Conservation (phyloP, 352 stramenopile genomes). For the Pythium folliculosum region DNA sequence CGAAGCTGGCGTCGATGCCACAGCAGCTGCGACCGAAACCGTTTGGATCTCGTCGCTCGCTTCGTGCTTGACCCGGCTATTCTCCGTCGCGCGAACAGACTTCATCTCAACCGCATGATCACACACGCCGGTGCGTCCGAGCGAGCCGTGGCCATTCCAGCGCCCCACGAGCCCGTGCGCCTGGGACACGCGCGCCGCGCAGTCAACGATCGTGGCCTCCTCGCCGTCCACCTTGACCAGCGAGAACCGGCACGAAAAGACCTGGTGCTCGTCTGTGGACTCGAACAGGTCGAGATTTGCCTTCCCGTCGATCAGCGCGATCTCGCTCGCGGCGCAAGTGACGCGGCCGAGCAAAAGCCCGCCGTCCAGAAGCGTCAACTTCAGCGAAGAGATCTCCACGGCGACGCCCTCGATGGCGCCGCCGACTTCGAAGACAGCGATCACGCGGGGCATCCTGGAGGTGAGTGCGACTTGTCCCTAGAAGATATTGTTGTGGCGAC, state of each 20-base stretch:
- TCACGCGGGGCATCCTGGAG: constrained; percentile 7
- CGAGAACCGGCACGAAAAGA: constrained; percentile 21
- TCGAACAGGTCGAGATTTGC: constrained; percentile 13
- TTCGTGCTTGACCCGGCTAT: neutral
- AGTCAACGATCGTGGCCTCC: constrained; percentile 27
- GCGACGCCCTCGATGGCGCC: constrained; percentile 10
- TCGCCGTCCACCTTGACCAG: constrained; percentile 13
- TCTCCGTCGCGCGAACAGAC: neutral
- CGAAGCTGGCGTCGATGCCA: neutral
- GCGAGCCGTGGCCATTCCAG: constrained; percentile 8
- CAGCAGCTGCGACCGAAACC: neutral
- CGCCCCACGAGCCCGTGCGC: constrained; percentile 1
- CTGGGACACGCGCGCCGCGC: constrained; percentile 12
- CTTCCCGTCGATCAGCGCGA: constrained; percentile 1
- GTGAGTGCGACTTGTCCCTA: neutral
- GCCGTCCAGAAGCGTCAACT: constrained; percentile 9
- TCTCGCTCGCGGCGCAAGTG: neutral
- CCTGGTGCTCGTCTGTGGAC: constrained; percentile 6
- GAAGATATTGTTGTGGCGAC: too few relatives aligned
- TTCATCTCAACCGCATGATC: constrained; percentile 15
- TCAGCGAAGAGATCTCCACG: neutral
- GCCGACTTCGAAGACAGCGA: neutral
- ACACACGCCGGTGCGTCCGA: constrained; percentile 4
- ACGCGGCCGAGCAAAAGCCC: constrained; percentile 1
- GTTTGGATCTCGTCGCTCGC: neutral